These are phyloP conservation scores for Rhizodiscina lignyota DNA, from an alignment of 495 filamentous ascomycete genomes.

Conservation along the genomic window DNA sequence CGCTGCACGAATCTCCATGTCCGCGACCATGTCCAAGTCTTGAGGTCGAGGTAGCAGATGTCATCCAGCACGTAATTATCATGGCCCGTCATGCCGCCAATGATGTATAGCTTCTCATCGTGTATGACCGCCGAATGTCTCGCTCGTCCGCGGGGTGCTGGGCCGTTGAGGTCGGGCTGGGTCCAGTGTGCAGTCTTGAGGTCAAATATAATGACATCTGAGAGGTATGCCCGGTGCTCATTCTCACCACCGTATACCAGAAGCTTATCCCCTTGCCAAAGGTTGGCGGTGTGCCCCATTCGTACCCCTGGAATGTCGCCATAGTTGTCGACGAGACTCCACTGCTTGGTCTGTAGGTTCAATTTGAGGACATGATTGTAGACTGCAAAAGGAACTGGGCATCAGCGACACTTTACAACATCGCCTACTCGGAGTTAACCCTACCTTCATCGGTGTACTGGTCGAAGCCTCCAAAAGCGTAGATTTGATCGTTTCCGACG, in stretches of 20 bases:
- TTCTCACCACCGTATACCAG: slow-evolving; percentile 96
- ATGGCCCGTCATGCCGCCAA: slow-evolving; percentile 77
- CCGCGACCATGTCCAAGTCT: slow-evolving; percentile 95
- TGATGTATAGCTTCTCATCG: slow-evolving; percentile 89
- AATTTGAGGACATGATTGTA: slow-evolving; percentile 93
- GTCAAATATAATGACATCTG: slow-evolving; percentile 91
- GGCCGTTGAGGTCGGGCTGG: slow-evolving; percentile 69
- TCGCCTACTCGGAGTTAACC: no score
- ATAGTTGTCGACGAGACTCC: slow-evolving; percentile 95
- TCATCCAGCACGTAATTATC: slow-evolving; percentile 84
- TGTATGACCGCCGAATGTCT: slow-evolving; percentile 87
- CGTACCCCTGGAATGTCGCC: slow-evolving; percentile 95
- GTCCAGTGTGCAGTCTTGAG: slow-evolving; percentile 87
- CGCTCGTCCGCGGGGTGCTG: slow-evolving; percentile 72
- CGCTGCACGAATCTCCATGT: slow-evolving; percentile 87
- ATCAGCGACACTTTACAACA: not conserved
- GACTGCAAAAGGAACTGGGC: slow-evolving; percentile 30
- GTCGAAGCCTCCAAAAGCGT: slow-evolving; percentile 97
- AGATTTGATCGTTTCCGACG: slow-evolving; percentile 88
- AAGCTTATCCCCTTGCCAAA: slow-evolving; percentile 87
- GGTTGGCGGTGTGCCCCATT: slow-evolving; percentile 94
- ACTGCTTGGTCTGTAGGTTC: slow-evolving; percentile 71
- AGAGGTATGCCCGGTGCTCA: slow-evolving; percentile 87
- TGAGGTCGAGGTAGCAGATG: slow-evolving; percentile 87
- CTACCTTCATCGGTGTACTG: slow-evolving; percentile 89